These are phyloP conservation scores for Penstemon davidsonii DNA, from an alignment of 257 asterid species.

Conservation along the genomic window DNA sequence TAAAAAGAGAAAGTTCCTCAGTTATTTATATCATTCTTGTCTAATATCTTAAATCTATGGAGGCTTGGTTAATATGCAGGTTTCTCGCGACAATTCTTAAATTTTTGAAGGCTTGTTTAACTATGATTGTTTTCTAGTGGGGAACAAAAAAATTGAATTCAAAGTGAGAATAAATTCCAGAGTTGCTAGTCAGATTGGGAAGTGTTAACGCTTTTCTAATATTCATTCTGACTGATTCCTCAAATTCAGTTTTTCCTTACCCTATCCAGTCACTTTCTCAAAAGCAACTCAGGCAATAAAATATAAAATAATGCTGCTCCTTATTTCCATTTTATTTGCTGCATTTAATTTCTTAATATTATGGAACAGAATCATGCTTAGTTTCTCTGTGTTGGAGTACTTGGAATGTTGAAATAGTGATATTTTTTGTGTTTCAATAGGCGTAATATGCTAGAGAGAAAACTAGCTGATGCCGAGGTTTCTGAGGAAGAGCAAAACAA, in stretches of 20 bases:
- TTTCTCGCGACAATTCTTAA: too few relatives aligned
- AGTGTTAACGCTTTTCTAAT: not conserved
- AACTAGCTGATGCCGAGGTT: constrained; percentile 91
- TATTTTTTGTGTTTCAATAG: constrained; percentile 38
- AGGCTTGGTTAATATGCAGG: not conserved
- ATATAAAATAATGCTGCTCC: not conserved
- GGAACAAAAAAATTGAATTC: not conserved
- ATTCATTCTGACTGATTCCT: constrained; percentile 9
- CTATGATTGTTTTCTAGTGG: not conserved
- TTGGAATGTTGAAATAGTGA: constrained; percentile 5
- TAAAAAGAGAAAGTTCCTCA: too few relatives aligned
- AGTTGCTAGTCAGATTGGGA: constrained; percentile 9
- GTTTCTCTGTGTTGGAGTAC: constrained; percentile 1
- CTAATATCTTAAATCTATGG: not conserved
- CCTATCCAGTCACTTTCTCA: constrained; percentile 3
- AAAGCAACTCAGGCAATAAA: not conserved
- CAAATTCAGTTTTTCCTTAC: not conserved
- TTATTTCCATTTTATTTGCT: constrained; percentile 7
- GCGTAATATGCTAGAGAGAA: constrained; percentile 82
- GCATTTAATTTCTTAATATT: not conserved
- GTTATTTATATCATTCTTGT: too few relatives aligned
- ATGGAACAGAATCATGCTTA: constrained; percentile 1
- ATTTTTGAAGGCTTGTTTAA: not conserved
- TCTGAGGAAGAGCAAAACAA: constrained; percentile 88
- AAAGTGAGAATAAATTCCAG: not conserved